Evolutionary conservation across 1,284 basidiomycete species (phyloP), one percentile per base, ranked within the genome.

Genomic region (Singerocomus rubriflavus): DNA sequence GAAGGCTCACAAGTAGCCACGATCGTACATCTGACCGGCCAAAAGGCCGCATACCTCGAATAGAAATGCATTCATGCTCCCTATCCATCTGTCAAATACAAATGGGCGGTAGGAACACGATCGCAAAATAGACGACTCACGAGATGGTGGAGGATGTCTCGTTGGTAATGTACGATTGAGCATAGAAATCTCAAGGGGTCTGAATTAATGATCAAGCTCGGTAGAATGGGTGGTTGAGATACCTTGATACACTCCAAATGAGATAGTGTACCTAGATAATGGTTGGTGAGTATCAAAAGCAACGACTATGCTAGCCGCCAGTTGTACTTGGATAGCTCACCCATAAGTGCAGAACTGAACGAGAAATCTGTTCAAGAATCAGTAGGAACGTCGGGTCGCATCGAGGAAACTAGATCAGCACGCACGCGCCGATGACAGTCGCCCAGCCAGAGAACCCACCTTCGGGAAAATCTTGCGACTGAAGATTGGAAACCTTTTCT

Each of bases 241-340:
- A 72, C 73, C 73, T 72, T 74, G 73, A 58, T 74, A 74, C n/a
- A 75, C 73, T 6, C 73, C 72, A 32, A 72, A 73, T 3, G 72
- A 71, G 14, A 64, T 62, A 1, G 66, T 55, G 41, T 74, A 74
- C 45, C 72, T 73, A 16, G 41, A 50, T 0, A 10, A 37, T 32
- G 13, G 29, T 2, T 31, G 30, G 43, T 34, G 14, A 53, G 50
- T 14, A 6, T 39, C 17, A 32, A 21, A 44, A 21, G 27, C 32
- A 25, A 3, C 27, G 11, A 26, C 14, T 6, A 10, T 11, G 6
- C 34, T 13, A 29, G 17, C 3, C 8, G 8, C 35, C 16, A n/a
- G 21, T 16, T 25, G 29, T 16, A 25, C 26, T 40, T 4, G 2
- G 21, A 34, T 10, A 10, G 9, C 62, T 55, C 41, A 75, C 71